These are phyloP conservation scores for Uronychia binucleata DNA, from an alignment of 73 alveolate genomes.

Conservation along the genomic window DNA sequence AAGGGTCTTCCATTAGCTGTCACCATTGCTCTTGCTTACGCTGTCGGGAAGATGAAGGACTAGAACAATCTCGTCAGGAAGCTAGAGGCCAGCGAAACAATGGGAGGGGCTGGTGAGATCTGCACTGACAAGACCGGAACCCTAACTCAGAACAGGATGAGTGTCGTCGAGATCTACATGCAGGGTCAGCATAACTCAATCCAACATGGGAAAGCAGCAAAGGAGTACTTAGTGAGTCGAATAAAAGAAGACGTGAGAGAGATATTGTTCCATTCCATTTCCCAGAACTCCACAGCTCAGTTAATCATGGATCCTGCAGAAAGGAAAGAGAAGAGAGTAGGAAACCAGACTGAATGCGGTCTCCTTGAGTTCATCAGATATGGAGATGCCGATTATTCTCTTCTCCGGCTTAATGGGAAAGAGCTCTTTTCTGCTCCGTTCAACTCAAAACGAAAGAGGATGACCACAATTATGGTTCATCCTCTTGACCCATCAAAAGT, in stretches of 20 bases:
- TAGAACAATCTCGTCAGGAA: conserved; percentile 92
- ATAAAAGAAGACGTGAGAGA: conserved; percentile 7
- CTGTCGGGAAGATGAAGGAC: conserved; percentile 95
- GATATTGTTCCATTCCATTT: conserved; percentile 5
- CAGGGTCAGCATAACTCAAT: conserved; percentile 38
- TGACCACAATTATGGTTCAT: conserved; percentile 82
- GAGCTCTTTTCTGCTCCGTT: conserved; percentile 73
- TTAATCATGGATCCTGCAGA: conserved; percentile 32
- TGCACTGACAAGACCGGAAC: conserved; percentile 94
- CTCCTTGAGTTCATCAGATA: conserved; percentile 58
- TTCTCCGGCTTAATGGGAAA: conserved; percentile 34
- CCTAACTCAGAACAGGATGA: conserved; percentile 90
- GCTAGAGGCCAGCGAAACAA: conserved; percentile 87
- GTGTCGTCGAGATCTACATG: conserved; percentile 77
- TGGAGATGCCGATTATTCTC: conserved; percentile 45
- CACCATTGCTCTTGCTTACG: conserved; percentile 95
- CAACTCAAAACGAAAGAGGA: conserved; percentile 85
- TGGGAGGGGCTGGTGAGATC: conserved; percentile 92
- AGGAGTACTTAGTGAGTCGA: conserved; percentile 32
- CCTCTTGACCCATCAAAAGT: conserved; percentile 58
- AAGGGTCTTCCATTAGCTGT: conserved; percentile 99
- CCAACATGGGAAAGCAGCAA: conserved; percentile 4
- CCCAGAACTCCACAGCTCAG: conserved; percentile 58
- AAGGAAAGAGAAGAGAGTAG: conserved; percentile 42
- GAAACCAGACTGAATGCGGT: conserved; percentile 87